Evolutionary conservation across 73 alveolate species (phyloP).

Genomic region (Stentor roeselii): DNA sequence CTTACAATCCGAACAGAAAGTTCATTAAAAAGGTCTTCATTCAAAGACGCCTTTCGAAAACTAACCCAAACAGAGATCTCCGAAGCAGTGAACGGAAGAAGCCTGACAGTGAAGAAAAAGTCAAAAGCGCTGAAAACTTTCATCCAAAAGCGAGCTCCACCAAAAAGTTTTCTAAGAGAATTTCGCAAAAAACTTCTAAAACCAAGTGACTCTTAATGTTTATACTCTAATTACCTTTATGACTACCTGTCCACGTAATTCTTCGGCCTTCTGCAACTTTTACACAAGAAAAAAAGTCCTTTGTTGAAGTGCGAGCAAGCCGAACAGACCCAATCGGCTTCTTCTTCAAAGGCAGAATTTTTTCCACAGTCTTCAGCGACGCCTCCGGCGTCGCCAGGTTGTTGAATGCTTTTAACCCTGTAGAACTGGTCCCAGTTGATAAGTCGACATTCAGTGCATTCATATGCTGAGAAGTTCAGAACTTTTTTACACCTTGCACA

Average conservation of each 20-base stretch:
- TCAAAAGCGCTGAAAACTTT: neutral
- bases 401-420: neutral
- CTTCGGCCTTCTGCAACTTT: neutral
- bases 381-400: neutral
- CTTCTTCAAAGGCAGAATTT: neutral
- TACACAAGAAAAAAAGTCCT: neutral
- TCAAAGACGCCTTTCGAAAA: neutral
- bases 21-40: neutral
- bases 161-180: neutral
- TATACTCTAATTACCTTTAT: neutral
- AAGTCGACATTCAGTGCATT: neutral
- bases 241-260: neutral
- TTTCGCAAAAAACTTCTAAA: no score
- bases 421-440: neutral
- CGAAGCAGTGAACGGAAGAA: no score
- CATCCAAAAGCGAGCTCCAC: neutral
- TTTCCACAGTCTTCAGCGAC: neutral
- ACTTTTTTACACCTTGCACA: neutral
- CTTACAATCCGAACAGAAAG: neutral
- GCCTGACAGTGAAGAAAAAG: neutral
- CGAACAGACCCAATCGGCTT: slow-evolving; percentile 4
- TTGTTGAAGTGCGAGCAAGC: neutral
- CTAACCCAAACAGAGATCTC: no score
- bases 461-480: neutral
- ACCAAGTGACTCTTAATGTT: no score